Evolutionary conservation across 495 filamentous ascomycete species (phyloP).

Genomic region (Talaromyces nanjingensis): DNA sequence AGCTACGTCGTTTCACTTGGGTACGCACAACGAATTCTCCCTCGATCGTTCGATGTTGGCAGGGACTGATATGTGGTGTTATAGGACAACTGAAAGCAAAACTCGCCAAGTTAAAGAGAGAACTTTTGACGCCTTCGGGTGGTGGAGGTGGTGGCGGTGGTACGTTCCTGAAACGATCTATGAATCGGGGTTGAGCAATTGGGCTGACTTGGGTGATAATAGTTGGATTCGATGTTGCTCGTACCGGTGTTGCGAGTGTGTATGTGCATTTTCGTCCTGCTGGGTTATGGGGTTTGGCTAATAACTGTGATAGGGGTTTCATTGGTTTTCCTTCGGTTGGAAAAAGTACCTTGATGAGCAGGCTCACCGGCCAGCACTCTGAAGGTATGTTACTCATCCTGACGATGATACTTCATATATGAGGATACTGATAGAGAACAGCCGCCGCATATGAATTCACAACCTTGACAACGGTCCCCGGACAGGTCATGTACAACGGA

Average conservation of each 20-base stretch:
- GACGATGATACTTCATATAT: neutral
- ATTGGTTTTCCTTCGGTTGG: slow-evolving; percentile 92
- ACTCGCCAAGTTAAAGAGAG: slow-evolving; percentile 93
- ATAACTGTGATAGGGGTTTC: slow-evolving; percentile 35
- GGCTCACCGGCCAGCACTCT: slow-evolving; percentile 90
- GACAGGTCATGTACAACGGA: slow-evolving; percentile 94
- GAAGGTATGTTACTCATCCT: slow-evolving; percentile 48
- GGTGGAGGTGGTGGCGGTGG: slow-evolving; percentile 79
- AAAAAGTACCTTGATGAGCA: slow-evolving; percentile 95
- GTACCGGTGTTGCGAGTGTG: slow-evolving; percentile 94
- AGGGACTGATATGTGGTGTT: slow-evolving; percentile 15
- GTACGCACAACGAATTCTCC: slow-evolving; percentile 25
- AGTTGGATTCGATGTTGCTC: slow-evolving; percentile 95
- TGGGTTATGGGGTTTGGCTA: slow-evolving; percentile 5
- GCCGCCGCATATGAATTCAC: slow-evolving; percentile 98
- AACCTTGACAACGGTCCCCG: slow-evolving; percentile 93
- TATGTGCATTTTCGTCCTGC: slow-evolving; percentile 43
- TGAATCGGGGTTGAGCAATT: neutral
- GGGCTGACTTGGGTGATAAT: slow-evolving; percentile 18
- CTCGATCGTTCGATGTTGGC: neutral
- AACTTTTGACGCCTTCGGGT: slow-evolving; percentile 79
- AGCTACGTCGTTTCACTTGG: slow-evolving; percentile 79
- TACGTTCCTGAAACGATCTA: slow-evolving; percentile 24
- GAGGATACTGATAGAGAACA: slow-evolving; percentile 21
- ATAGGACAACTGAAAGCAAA: slow-evolving; percentile 93